phyloP scores from a whole-genome alignment of 2,329 filamentous ascomycete species.

The Daldinia sp. region DNA sequence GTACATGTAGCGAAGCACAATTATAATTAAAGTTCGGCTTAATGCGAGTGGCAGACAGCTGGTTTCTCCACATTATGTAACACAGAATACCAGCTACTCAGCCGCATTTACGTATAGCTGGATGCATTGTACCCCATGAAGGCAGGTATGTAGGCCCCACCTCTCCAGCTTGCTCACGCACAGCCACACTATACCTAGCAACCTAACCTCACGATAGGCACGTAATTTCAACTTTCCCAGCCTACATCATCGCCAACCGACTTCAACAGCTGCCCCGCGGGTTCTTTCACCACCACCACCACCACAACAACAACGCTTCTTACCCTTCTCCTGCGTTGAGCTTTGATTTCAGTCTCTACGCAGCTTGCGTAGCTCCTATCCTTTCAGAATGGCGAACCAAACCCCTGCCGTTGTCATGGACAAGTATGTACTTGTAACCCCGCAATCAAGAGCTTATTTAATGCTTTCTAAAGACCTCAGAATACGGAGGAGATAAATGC shows the following conservation, averaged over 20 bases:
- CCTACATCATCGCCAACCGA: conserved; percentile 38
- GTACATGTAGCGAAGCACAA: not conserved
- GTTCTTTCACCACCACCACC: conserved; percentile 27
- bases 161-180: conserved; percentile 8
- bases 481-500: conserved; percentile 48
- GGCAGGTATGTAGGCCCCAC: conserved; percentile 11
- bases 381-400: conserved; percentile 87
- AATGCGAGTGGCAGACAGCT: not conserved
- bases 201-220: conserved; percentile 40
- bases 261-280: conserved; percentile 34
- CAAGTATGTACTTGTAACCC: conserved; percentile 79
- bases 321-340: not conserved
- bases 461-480: conserved; percentile 4
- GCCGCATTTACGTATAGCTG: conserved; percentile 7
- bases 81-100: not conserved
- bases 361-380: conserved; percentile 40
- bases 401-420: conserved; percentile 99
- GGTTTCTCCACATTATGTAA: not conserved
- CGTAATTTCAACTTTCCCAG: conserved; percentile 41
- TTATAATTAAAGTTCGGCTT: not conserved
- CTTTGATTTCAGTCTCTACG: conserved; percentile 11
- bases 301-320: conserved; percentile 12
- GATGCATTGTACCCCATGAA: not conserved
- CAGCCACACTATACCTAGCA: conserved; percentile 30
- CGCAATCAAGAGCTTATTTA: conserved; percentile 36